Evolutionary conservation across 441 rosid genomes (phyloP).

Genomic region (Theobroma grandiflorum): DNA sequence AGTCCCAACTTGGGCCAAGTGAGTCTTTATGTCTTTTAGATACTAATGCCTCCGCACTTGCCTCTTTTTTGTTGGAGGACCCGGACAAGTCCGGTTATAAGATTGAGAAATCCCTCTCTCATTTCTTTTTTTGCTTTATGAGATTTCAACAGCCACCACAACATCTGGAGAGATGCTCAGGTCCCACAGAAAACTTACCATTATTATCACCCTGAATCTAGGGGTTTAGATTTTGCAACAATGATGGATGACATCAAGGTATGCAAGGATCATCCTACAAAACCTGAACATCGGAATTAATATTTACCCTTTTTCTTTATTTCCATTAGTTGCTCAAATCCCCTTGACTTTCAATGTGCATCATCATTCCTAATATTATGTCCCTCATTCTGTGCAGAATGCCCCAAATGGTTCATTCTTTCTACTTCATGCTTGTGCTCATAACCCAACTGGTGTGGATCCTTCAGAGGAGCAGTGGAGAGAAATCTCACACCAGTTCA

Average conservation of each 20-base stretch:
- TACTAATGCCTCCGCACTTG: background rate
- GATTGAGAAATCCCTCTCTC: slow-evolving; percentile 6
- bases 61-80: background rate
- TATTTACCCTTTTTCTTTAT: background rate
- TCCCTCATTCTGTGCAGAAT: slow-evolving; percentile 53
- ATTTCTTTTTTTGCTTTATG: slow-evolving; percentile 11
- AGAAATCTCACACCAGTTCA: slow-evolving; percentile 86
- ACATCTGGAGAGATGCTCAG: slow-evolving; percentile 96
- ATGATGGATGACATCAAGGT: slow-evolving; percentile 94
- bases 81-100: background rate
- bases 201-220: slow-evolving; percentile 87
- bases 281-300: background rate
- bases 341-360: slow-evolving; percentile 8
- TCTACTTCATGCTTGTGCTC: slow-evolving; percentile 98
- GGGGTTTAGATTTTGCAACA: slow-evolving; percentile 84
- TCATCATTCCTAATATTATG: background rate
- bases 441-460: slow-evolving; percentile 97
- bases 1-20: slow-evolving; percentile 97
- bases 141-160: slow-evolving; percentile 82
- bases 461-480: slow-evolving; percentile 96
- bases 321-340: background rate
- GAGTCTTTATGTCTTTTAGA: slow-evolving; percentile 38
- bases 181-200: slow-evolving; percentile 84
- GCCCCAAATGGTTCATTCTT: slow-evolving; percentile 95
- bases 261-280: slow-evolving; percentile 26